Percentiles rank a stretch among this genome's conserved stretches.
phyloP scores from a whole-genome alignment of 2,329 filamentous ascomycete genomes.

The Aspergillus calidoustus region DNA sequence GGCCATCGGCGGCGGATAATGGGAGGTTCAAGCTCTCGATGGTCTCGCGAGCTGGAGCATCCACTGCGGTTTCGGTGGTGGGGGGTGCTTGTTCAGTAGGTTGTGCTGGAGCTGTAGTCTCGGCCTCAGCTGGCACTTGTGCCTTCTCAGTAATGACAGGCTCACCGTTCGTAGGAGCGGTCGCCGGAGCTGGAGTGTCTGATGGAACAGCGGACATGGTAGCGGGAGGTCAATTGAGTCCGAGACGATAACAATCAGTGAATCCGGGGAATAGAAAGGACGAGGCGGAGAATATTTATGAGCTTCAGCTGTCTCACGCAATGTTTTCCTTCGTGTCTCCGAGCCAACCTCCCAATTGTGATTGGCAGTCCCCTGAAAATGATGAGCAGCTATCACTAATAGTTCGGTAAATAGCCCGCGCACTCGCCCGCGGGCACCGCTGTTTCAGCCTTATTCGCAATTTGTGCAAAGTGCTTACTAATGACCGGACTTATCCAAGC shows the following conservation, averaged over 20 bases:
- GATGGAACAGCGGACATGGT: constrained; percentile 10
- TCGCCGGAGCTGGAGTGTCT: constrained; percentile 1
- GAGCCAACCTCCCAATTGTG: not conserved
- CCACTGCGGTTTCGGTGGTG: not conserved
- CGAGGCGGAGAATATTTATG: too few relatives aligned
- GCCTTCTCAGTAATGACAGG: not conserved
- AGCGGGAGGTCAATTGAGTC: not conserved
- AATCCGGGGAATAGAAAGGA: too few relatives aligned
- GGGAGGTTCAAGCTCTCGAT: constrained; percentile 37
- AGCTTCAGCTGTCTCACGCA: not conserved
- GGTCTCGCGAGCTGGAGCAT: not conserved
- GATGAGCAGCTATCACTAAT: constrained; percentile 6
- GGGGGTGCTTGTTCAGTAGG: constrained; percentile 9
- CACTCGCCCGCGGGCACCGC: not conserved
- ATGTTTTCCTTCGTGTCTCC: constrained; percentile 6
- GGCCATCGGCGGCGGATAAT: constrained; percentile 42
- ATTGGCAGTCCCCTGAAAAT: constrained; percentile 1
- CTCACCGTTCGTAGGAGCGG: not conserved
- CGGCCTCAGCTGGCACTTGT: constrained; percentile 2
- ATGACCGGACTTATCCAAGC: not conserved
- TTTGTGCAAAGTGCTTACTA: not conserved
- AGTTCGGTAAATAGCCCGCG: not conserved
- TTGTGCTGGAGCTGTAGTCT: constrained; percentile 4
- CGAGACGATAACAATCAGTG: not conserved
- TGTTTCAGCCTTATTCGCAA: not conserved